These are phyloP conservation scores for Candida ascalaphidarum DNA, from an alignment of 805 yeast genomes.

Conservation along the genomic window DNA sequence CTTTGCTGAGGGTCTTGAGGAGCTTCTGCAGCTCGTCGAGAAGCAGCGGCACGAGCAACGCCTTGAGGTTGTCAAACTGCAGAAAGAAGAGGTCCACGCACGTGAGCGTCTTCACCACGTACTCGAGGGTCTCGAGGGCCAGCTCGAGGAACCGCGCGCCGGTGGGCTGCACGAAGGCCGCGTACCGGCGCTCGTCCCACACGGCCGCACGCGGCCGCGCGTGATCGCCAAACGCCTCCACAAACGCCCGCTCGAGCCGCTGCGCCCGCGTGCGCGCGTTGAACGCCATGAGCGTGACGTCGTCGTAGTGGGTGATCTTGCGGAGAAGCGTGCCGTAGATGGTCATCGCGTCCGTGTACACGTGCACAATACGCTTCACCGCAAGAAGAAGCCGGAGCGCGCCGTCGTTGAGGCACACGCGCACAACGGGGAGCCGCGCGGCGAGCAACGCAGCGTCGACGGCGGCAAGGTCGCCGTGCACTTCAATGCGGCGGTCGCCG, in stretches of 20 bases:
- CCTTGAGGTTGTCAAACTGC: conserved; percentile 27
- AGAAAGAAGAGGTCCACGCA: conserved; percentile 32
- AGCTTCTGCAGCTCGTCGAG: conserved; percentile 22
- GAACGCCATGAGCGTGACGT: conserved; percentile 24
- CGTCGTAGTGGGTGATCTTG: conserved; percentile 34
- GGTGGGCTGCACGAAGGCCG: conserved; percentile 5
- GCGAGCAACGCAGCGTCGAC: conserved; percentile 18
- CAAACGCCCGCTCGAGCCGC: conserved; percentile 24
- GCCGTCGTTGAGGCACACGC: conserved; percentile 24
- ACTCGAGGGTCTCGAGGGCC: conserved; percentile 6
- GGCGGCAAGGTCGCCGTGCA: conserved; percentile 12
- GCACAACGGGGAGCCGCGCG: conserved; percentile 21
- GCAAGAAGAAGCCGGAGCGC: conserved; percentile 16
- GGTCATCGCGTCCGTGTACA: conserved; percentile 28
- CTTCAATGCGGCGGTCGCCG: conserved; percentile 21
- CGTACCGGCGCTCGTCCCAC: conserved; percentile 12
- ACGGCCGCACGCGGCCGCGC: not conserved
- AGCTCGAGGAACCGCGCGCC: conserved; percentile 5
- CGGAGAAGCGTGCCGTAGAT: conserved; percentile 29
- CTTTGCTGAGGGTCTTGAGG: conserved; percentile 15
- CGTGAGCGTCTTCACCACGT: conserved; percentile 15
- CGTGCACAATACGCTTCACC: conserved; percentile 24
- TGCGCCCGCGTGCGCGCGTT: conserved; percentile 10
- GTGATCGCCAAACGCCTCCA: conserved; percentile 17
- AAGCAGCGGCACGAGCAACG: conserved; percentile 27